A percentile compares a stretch with the other conserved stretches of the same genome.
Conservation (phyloP, 2,329 filamentous ascomycete genomes). For the Fonsecaea pugnacius region DNA sequence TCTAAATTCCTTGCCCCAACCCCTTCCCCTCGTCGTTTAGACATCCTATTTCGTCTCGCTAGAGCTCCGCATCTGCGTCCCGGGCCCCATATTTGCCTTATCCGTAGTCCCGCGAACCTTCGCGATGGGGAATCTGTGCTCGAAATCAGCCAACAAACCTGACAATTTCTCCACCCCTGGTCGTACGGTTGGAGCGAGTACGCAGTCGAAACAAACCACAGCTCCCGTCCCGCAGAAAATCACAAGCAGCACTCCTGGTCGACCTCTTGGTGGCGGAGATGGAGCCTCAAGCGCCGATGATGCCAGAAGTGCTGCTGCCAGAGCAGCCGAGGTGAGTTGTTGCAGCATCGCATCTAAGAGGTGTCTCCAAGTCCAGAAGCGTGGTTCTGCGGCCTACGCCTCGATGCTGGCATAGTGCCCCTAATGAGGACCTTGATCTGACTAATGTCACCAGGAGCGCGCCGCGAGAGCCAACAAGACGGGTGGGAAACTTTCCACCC, state of each 20-base stretch:
- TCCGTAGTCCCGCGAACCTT: not conserved
- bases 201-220: slow-evolving; percentile 51
- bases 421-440: not conserved
- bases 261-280: slow-evolving; percentile 65
- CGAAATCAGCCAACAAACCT: slow-evolving; percentile 64
- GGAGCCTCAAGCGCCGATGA: slow-evolving; percentile 52
- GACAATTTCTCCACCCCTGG: slow-evolving; percentile 74
- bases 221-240: slow-evolving; percentile 53
- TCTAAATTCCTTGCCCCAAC: not conserved
- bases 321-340: slow-evolving; percentile 76
- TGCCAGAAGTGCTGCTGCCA: slow-evolving; percentile 73
- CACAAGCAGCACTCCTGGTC: slow-evolving; percentile 54
- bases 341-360: not conserved
- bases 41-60: not conserved
- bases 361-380: not conserved
- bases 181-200: slow-evolving; percentile 67
- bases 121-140: slow-evolving; percentile 86
- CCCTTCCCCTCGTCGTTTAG: not conserved
- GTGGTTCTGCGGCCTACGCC: not conserved
- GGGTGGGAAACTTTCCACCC: slow-evolving; percentile 70
- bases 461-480: slow-evolving; percentile 59
- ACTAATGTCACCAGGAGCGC: slow-evolving; percentile 61
- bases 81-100: not conserved
- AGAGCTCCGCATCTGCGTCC: not conserved
- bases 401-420: not conserved